Evolutionary conservation across 1,284 basidiomycete species (phyloP).

Genomic region (Ganoderma multipileum): DNA sequence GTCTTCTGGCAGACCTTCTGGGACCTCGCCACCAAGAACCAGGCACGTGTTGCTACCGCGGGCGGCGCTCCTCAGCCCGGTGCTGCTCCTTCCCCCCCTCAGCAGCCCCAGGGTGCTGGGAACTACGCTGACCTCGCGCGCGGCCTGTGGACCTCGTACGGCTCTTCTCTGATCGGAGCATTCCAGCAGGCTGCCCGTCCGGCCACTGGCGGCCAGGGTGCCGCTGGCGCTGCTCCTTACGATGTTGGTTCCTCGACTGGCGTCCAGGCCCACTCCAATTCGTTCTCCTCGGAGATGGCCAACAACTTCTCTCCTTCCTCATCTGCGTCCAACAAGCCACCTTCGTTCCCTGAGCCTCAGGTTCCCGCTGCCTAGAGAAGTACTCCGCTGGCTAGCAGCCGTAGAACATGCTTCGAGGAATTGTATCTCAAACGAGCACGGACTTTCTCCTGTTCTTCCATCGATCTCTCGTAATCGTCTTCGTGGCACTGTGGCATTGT

Average conservation of each 20-base stretch:
- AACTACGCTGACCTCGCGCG: slow-evolving; percentile 26
- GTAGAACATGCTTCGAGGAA: not conserved
- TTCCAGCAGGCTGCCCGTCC: slow-evolving; percentile 28
- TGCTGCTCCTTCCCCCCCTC: slow-evolving; percentile 10
- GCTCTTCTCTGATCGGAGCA: slow-evolving; percentile 28
- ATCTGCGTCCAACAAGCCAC: slow-evolving; percentile 18
- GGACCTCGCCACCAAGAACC: slow-evolving; percentile 49
- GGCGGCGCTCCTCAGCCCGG: not conserved
- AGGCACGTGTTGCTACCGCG: slow-evolving; percentile 15
- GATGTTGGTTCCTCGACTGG: slow-evolving; percentile 29
- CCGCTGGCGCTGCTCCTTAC: slow-evolving; percentile 20
- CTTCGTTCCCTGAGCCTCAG: slow-evolving; percentile 30
- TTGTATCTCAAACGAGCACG: slow-evolving; percentile 4
- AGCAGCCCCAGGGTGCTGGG: slow-evolving; percentile 9
- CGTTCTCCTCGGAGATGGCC: slow-evolving; percentile 30
- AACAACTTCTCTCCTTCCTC: slow-evolving; percentile 29
- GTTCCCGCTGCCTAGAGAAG: slow-evolving; percentile 19
- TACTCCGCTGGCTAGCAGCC: not conserved
- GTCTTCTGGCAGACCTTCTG: slow-evolving; percentile 54
- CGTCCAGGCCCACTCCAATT: slow-evolving; percentile 25
- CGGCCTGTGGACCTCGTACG: slow-evolving; percentile 29
- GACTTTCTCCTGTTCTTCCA: not conserved
- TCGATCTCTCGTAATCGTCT: not conserved
- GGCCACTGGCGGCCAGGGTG: slow-evolving; percentile 21
- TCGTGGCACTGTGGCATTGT: not conserved